These are phyloP conservation scores for Pharus latifolius DNA, from an alignment of 176 grass and related monocot genomes.

Conservation along the genomic window DNA sequence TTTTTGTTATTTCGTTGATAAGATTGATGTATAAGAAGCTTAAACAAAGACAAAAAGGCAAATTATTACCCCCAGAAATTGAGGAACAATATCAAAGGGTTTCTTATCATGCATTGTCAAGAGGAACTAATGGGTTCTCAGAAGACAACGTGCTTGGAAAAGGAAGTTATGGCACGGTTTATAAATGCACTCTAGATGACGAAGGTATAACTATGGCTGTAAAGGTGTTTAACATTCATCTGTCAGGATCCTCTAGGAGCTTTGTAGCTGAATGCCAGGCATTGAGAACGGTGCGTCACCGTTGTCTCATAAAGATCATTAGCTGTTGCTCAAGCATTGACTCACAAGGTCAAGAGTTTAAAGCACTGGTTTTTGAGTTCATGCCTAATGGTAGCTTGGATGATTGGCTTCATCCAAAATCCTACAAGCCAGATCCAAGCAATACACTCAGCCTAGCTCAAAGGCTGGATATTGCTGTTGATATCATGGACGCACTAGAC, in stretches of 20 bases:
- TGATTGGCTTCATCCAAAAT: constrained; percentile 3
- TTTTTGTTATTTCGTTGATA: background rate
- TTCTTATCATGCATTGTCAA: too few relatives aligned
- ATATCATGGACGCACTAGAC: constrained; percentile 20
- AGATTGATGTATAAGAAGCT: too few relatives aligned
- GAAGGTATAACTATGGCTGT: too few relatives aligned
- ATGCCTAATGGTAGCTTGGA: background rate
- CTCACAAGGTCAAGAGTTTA: background rate
- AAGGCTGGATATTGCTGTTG: constrained; percentile 3
- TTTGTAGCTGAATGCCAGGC: background rate
- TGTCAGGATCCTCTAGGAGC: background rate
- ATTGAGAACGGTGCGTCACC: background rate
- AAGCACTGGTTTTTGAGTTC: background rate
- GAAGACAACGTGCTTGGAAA: too few relatives aligned
- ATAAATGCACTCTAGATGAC: too few relatives aligned
- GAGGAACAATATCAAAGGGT: too few relatives aligned
- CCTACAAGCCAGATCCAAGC: constrained; percentile 8
- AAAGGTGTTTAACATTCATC: background rate
- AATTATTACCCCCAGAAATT: background rate
- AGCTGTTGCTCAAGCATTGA: background rate
- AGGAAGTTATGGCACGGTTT: too few relatives aligned
- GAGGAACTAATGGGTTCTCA: too few relatives aligned
- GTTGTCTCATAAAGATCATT: background rate
- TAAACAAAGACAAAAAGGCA: too few relatives aligned
- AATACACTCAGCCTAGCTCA: background rate